phyloP scores from a whole-genome alignment of 106 monocot genomes.

The Posidonia australis region DNA sequence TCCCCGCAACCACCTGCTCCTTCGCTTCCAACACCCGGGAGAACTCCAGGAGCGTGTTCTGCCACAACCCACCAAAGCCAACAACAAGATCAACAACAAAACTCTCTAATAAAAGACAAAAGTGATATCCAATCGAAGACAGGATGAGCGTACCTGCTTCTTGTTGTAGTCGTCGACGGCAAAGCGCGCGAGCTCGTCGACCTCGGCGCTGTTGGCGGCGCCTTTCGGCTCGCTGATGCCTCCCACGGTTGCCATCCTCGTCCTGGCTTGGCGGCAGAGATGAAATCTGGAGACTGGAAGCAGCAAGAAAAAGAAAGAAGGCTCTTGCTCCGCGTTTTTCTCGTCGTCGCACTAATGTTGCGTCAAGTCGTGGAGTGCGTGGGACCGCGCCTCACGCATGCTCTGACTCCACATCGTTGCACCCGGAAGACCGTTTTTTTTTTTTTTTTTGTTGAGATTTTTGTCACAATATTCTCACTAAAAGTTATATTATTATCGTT shows the following conservation, averaged over 20 bases:
- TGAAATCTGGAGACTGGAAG: too few relatives aligned
- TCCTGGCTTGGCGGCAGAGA: too few relatives aligned
- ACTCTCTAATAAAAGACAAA: background rate
- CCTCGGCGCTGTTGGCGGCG: conserved; percentile 8
- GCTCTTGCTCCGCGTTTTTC: too few relatives aligned
- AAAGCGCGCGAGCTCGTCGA: conserved; percentile 19
- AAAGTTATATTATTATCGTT: too few relatives aligned
- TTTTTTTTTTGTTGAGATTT: too few relatives aligned
- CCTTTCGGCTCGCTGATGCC: background rate
- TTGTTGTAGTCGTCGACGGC: conserved; percentile 28
- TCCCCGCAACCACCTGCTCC: conserved; percentile 21
- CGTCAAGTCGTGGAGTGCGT: too few relatives aligned
- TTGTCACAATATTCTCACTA: too few relatives aligned
- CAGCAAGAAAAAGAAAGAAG: too few relatives aligned
- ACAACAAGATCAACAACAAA: background rate
- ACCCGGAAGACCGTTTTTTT: too few relatives aligned
- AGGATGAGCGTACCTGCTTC: conserved; percentile 6
- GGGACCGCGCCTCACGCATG: too few relatives aligned
- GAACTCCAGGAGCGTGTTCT: conserved; percentile 20
- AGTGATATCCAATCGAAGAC: background rate
- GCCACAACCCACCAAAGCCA: background rate
- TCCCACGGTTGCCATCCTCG: conserved; percentile 7
- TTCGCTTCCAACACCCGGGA: conserved; percentile 14
- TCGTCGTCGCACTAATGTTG: too few relatives aligned
- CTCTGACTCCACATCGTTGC: too few relatives aligned